Base-by-base conservation (phyloP, 495 filamentous ascomycete species). In the Astrocystis sublimbata region DNA sequence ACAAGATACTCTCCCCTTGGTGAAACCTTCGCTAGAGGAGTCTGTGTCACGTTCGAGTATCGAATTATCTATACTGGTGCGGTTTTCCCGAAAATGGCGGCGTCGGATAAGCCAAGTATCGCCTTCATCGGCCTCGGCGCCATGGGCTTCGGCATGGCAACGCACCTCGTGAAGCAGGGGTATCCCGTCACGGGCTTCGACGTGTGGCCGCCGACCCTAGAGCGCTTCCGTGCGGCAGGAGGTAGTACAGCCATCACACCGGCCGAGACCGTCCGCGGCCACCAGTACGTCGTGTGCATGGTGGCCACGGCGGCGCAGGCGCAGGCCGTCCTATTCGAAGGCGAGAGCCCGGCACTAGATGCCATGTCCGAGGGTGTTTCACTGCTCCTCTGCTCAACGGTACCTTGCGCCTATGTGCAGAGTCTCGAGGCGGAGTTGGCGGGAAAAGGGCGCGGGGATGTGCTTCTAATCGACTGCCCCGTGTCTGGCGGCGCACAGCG, bases 81-180 rank as follows among this genome's bases (percentile, higher is more conserved):
- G n/a, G n/a, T n/a, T n/a, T n/a, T n/a, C n/a, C 19, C 4, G 13
- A 53, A 31, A 13, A 61, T 61, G 58, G 58, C 58, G 23, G 36
- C 36, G 35, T 51, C 58, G n/a, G 58, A 60, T 30, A 81, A 86
- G 67, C 81, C 85, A 8, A 75, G 79, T 49, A 75, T 92, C 57
- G 85, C 88, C 64, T 93, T 93, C 76, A 88, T 90, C 60, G 91
- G 91, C 79, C 87, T 94, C 6, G 91, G 91, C 64, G 90, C 91
- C 76, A 94, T 93, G 91, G 91, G 91, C 68, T 91, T 90, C 70
- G 90, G 90, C 64, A 93, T 93, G 89, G 90, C 91, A 66, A 88
- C 86, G 40, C 83, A 92, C 67, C 85, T 94, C 46, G 75, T 92
- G 64, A 87, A 87, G 67, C 75, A 85, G 43, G 86, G 86, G 60